A percentile compares a stretch with the other conserved stretches of the same genome.
Evolutionary conservation across 345 rosid species (phyloP).

Genomic region (thale cress (Arabidopsis thaliana)): DNA sequence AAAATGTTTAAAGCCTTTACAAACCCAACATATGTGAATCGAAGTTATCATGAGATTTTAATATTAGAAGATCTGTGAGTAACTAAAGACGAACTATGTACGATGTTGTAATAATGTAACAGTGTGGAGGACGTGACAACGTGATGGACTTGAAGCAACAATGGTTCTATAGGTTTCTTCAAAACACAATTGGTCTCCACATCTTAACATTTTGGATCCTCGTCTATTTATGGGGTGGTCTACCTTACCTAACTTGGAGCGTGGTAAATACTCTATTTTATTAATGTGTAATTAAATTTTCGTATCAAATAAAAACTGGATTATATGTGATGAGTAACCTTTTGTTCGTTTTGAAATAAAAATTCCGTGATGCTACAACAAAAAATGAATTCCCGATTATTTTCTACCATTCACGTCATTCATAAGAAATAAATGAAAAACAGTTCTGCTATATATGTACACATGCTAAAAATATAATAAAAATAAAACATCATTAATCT

Average conservation of each 20-base stretch:
- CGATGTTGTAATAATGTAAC: conserved; percentile 12
- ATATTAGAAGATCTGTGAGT: background rate
- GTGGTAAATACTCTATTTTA: conserved; percentile 55
- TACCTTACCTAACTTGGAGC: conserved; percentile 85
- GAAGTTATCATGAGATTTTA: background rate
- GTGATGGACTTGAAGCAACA: conserved; percentile 87
- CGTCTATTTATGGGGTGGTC: conserved; percentile 64
- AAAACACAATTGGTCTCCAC: conserved; percentile 62
- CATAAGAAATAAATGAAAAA: no score
- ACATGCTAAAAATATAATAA: background rate
- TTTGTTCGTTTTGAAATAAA: background rate
- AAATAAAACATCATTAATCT: background rate
- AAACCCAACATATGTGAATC: background rate
- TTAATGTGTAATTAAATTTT: background rate
- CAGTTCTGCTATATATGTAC: background rate
- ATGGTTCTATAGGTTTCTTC: conserved; percentile 72
- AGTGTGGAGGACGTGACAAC: conserved; percentile 82
- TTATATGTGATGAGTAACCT: background rate
- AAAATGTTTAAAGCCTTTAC: background rate
- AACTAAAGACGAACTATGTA: background rate
- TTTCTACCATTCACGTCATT: background rate
- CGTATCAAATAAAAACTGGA: background rate
- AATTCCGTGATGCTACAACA: background rate
- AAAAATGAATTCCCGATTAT: no score
- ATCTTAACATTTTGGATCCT: conserved; percentile 58